Base-by-base conservation (phyloP, 73 alveolate species). In the Stentor roeselii region DNA sequence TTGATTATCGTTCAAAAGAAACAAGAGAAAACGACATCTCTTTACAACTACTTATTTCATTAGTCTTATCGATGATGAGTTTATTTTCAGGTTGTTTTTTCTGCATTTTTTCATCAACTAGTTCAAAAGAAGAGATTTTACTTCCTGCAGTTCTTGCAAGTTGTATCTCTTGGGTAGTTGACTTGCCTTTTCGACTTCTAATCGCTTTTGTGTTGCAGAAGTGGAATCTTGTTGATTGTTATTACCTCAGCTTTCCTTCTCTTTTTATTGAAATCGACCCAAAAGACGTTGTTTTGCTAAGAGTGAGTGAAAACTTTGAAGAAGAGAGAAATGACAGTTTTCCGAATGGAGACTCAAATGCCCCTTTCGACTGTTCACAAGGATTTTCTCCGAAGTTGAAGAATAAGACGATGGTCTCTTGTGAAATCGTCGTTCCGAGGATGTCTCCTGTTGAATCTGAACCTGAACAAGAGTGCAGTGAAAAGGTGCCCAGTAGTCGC, bases 381-480 rank as follows among this genome's bases (percentile, higher is more conserved):
- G 67, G 21, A 11, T 50, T 11, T 50, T 50, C 67, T 11, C 67
- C 67, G 21, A 50, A 50, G 21, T 11, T 6, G 67, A 11, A 50
- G 6, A 50, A 50, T 6, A 21, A 21, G 6, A 50, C 21, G 67
- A 21, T 11, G 21, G 21, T 11, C 6, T 6, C 6, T 6, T 21
- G 21, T 50, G 67, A 50, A 50, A 6, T 50, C 21, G 30, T 11
- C 6, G 67, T 50, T 50, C 30, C 21, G 30, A 50, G 67, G 21
- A 21, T 11, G 67, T 50, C 67, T 11, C 30, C 30, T 6, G 67
- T 50, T 50, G 67, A 50, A 50, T 50, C 67, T 50, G 67, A 50
- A 21, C 67, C 67, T 50, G 67, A 50, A 50, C 67, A 50, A 11
- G 67, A 50, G 67, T 50, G 21, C 67, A 50, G 67, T 50, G 67